Evolutionary conservation across 176 grass and related monocot genomes (phyloP).

Genomic region (Oropetium thomaeum): DNA sequence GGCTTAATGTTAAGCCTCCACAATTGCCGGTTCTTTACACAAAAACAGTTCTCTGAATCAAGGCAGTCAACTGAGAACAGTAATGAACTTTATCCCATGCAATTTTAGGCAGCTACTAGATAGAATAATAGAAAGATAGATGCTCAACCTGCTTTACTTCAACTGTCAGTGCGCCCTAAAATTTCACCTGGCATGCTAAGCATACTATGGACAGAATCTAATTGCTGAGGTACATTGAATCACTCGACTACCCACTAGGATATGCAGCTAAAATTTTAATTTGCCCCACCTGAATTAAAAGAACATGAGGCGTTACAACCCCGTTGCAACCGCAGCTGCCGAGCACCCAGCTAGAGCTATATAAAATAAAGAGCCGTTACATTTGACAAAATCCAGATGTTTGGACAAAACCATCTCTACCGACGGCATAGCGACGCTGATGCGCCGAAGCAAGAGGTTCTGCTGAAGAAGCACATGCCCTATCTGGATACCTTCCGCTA

Average conservation of each 20-base stretch:
- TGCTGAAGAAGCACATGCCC: constrained; percentile 36
- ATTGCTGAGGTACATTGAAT: constrained; percentile 38
- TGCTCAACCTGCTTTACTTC: constrained; percentile 34
- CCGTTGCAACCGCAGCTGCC: constrained; percentile 31
- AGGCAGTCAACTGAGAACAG: background rate
- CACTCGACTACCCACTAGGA: constrained; percentile 38
- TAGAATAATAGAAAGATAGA: too few species aligned
- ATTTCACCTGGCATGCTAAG: constrained; percentile 35
- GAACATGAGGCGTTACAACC: constrained; percentile 50
- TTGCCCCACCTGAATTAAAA: constrained; percentile 60
- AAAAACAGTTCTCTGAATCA: too few species aligned
- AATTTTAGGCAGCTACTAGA: constrained; percentile 13
- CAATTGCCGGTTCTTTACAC: too few species aligned
- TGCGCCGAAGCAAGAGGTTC: constrained; percentile 35
- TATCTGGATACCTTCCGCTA: constrained; percentile 76
- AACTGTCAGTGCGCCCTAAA: constrained; percentile 33
- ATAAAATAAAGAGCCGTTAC: constrained; percentile 50
- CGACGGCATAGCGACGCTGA: constrained; percentile 34
- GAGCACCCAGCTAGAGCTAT: constrained; percentile 50
- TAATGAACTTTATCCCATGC: background rate
- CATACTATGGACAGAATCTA: constrained; percentile 53
- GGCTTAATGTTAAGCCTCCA: too few species aligned
- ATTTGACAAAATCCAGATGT: constrained; percentile 86
- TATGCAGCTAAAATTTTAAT: constrained; percentile 53
- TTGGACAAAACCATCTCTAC: constrained; percentile 78